Conservation (phyloP, 129 eudicot genomes). For the Flaveria trinervia region DNA sequence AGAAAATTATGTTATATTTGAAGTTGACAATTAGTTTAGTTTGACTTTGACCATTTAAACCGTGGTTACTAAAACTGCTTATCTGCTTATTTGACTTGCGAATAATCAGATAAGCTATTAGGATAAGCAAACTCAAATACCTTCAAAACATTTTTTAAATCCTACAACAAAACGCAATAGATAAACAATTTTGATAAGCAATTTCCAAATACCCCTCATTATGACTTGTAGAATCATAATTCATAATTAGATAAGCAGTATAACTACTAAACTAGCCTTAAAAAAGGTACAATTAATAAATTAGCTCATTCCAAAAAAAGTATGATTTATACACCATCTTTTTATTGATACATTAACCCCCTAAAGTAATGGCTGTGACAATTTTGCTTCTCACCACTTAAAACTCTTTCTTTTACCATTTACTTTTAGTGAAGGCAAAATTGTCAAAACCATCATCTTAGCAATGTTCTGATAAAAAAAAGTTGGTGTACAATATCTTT, state of each 20-base stretch:
- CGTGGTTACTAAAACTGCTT: background rate
- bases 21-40: background rate
- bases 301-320: background rate
- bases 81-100: background rate
- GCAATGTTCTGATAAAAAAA: background rate
- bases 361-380: background rate
- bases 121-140: background rate
- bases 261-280: background rate
- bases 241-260: background rate
- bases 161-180: too few relatives aligned
- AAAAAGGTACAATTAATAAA: background rate
- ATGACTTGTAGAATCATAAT: background rate
- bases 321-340: background rate
- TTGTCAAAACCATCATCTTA: background rate
- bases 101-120: background rate
- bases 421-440: background rate
- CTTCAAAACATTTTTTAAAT: too few relatives aligned
- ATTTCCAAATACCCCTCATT: background rate
- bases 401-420: background rate
- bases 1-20: background rate
- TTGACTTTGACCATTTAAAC: slow-evolving; percentile 8
- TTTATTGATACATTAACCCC: background rate
- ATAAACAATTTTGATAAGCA: too few relatives aligned
- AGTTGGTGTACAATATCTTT: background rate
- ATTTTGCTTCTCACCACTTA: background rate